Evolutionary conservation across 495 filamentous ascomycete species (phyloP).

Genomic region (Trichoderma gamsii): DNA sequence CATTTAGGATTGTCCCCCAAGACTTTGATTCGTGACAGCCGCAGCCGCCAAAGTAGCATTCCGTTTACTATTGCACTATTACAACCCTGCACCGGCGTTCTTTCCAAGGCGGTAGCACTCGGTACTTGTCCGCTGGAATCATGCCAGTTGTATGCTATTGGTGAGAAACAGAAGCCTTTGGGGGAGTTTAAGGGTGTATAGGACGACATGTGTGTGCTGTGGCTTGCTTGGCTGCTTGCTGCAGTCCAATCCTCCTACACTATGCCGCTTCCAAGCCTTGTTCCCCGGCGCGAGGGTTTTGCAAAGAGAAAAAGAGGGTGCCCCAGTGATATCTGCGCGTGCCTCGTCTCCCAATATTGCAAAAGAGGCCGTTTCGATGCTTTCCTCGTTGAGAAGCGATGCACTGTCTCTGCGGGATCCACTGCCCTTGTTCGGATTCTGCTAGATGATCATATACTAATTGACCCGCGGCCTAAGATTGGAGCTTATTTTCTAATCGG

Average conservation of each 20-base stretch:
- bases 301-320: too few species aligned
- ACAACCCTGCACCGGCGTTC: background rate
- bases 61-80: background rate
- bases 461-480: background rate
- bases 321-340: background rate
- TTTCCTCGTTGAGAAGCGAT: too few species aligned
- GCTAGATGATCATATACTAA: background rate
- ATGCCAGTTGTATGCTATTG: too few species aligned
- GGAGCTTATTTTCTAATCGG: slow-evolving; percentile 1
- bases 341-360: background rate
- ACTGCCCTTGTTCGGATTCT: background rate
- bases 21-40: background rate
- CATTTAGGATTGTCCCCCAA: background rate
- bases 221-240: too few species aligned
- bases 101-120: too few species aligned
- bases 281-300: too few species aligned
- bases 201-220: too few species aligned
- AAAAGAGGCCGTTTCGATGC: background rate
- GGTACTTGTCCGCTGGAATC: too few species aligned
- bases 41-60: background rate
- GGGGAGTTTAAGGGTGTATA: too few species aligned
- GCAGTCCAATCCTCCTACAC: too few species aligned
- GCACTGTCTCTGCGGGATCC: background rate
- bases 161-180: too few species aligned
- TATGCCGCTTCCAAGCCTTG: too few species aligned